phyloP scores from a whole-genome alignment of 257 asterid species.

The Ilex aquifolium region DNA sequence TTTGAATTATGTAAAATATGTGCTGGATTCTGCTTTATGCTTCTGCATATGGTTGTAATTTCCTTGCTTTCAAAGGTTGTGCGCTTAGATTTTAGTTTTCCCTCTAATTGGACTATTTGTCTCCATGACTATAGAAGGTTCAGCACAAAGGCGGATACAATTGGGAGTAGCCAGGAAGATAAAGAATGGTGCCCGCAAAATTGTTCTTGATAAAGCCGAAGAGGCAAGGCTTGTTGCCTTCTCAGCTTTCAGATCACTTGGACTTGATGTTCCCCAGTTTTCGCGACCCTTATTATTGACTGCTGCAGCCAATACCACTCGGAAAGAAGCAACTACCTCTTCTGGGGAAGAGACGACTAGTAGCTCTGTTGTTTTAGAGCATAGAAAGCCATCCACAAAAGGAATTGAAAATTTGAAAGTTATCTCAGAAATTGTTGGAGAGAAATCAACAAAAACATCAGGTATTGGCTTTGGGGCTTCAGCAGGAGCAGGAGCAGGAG shows the following conservation, averaged over 20 bases:
- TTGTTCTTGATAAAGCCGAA: constrained; percentile 95
- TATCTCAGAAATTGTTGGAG: constrained; percentile 24
- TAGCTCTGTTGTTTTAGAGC: constrained; percentile 38
- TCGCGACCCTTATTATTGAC: constrained; percentile 45
- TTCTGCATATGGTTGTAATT: too few relatives aligned
- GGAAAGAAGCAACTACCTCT: constrained; percentile 42
- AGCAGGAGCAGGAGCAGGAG: constrained; percentile 19
- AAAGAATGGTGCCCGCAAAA: constrained; percentile 87
- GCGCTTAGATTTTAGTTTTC: constrained; percentile 1
- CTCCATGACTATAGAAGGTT: constrained; percentile 33
- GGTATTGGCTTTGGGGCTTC: constrained; percentile 23
- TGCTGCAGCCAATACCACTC: constrained; percentile 34
- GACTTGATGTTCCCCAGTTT: constrained; percentile 62
- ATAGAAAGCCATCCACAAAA: constrained; percentile 24
- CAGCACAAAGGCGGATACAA: constrained; percentile 66
- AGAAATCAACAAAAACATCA: constrained; percentile 25
- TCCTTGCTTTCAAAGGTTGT: not conserved
- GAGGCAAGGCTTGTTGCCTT: constrained; percentile 95
- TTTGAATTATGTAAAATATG: too few relatives aligned
- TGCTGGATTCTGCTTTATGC: too few relatives aligned
- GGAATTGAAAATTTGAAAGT: constrained; percentile 22
- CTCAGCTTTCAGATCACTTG: constrained; percentile 88
- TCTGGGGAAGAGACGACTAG: constrained; percentile 70
- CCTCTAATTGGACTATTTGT: constrained; percentile 14
- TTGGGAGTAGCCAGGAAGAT: constrained; percentile 88